These are phyloP conservation scores for Brassica cretica DNA, from an alignment of 345 rosid species.

Conservation along the genomic window DNA sequence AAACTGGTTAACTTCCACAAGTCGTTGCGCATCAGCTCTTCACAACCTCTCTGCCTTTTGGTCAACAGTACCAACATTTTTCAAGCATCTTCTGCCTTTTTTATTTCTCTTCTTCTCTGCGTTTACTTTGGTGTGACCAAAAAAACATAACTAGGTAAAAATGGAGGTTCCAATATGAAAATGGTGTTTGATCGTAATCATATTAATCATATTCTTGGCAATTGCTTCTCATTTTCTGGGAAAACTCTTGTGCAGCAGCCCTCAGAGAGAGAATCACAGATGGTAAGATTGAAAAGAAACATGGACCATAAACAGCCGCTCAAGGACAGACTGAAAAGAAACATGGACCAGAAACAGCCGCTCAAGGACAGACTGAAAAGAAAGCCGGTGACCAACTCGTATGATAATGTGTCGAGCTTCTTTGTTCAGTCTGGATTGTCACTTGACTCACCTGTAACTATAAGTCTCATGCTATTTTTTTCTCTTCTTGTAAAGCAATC, in stretches of 20 bases:
- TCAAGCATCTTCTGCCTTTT: conserved; percentile 16
- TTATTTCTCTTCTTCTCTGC: not conserved
- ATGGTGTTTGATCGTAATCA: conserved; percentile 32
- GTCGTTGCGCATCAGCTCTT: conserved; percentile 18
- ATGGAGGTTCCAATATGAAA: conserved; percentile 37
- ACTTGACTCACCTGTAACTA: not conserved
- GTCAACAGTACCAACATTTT: conserved; percentile 35
- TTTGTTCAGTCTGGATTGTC: conserved; percentile 1
- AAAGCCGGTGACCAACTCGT: conserved; percentile 8
- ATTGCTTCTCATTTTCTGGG: conserved; percentile 30
- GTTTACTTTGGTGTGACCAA: conserved; percentile 7
- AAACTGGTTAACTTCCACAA: conserved; percentile 28
- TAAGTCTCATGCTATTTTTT: not conserved
- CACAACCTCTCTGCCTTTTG: conserved; percentile 13
- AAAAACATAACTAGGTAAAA: not conserved
- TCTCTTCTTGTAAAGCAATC: conserved; percentile 8
- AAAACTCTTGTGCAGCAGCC: conserved; percentile 24
- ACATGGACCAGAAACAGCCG: no score
- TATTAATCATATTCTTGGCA: conserved; percentile 25
- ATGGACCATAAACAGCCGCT: no score
- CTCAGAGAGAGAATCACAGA: conserved; percentile 34
- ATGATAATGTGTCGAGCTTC: conserved; percentile 11
- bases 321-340: not conserved
- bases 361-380: not conserved
- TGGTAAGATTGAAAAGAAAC: conserved; percentile 10